These are phyloP conservation scores for Suillus hirtellus DNA, from an alignment of 768 basidiomycete genomes.

Conservation along the genomic window DNA sequence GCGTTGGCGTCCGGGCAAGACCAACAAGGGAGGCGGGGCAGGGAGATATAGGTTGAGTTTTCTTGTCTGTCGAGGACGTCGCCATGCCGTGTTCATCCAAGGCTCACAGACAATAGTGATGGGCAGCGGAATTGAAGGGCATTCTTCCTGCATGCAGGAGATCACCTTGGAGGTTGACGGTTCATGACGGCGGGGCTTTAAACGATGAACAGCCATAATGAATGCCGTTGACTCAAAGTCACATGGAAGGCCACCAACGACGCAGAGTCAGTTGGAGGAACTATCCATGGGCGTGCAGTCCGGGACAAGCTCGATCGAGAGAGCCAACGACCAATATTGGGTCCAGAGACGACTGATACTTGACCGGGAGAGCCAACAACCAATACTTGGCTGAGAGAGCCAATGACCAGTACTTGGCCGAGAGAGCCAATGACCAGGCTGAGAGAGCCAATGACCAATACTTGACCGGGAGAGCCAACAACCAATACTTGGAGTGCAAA, in stretches of 20 bases:
- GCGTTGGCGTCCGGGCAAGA: neutral
- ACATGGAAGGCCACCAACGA: neutral
- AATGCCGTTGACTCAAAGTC: neutral
- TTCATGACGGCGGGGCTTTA: neutral
- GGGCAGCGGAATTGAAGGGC: neutral
- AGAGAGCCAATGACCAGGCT: too few relatives aligned
- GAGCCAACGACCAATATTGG: too few relatives aligned
- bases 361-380: too few relatives aligned
- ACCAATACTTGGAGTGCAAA: neutral
- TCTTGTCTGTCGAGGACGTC: neutral
- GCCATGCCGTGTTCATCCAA: neutral
- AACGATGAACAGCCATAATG: neutral
- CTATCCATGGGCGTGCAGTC: neutral
- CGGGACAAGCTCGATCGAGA: neutral
- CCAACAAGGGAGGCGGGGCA: neutral
- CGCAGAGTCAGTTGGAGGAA: neutral
- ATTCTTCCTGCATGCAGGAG: neutral
- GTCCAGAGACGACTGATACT: too few relatives aligned
- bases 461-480: too few relatives aligned
- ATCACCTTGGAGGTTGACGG: neutral
- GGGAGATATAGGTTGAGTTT: conserved; percentile 2
- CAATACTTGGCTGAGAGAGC: too few relatives aligned
- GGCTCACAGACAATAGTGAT: neutral
- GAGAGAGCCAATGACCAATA: too few relatives aligned
- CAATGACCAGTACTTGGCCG: too few relatives aligned